A percentile compares a stretch with the other conserved stretches of the same genome.
Conservation (phyloP, 306 rosid genomes). For the Prunus mume region DNA sequence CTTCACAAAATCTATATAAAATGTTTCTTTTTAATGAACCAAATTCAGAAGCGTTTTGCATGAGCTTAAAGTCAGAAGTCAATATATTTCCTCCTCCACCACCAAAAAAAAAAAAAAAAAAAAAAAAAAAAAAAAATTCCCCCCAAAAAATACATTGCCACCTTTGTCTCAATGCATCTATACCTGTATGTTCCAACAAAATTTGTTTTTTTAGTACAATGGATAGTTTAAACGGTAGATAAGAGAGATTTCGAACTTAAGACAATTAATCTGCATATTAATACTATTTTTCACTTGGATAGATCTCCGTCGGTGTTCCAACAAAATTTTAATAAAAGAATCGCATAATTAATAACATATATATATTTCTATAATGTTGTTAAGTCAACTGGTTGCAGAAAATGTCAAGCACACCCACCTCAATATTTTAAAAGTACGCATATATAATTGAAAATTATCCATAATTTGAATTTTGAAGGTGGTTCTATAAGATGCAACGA, state of each 20-base stretch:
- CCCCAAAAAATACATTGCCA: no score
- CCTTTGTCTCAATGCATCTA: no score
- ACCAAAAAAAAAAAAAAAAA: no score
- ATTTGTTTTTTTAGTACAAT: no score
- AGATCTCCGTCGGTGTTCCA: not conserved
- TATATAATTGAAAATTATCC: not conserved
- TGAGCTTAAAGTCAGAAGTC: no score
- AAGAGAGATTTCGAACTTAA: fast-evolving
- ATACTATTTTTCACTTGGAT: fast-evolving
- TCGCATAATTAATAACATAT: not conserved
- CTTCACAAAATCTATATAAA: no score
- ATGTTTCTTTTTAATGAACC: no score
- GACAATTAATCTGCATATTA: fast-evolving
- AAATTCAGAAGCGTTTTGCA: no score
- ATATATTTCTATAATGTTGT: not conserved
- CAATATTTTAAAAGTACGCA: not conserved
- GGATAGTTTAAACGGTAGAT: fast-evolving
- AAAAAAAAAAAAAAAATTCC: no score
- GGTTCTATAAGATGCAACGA: not conserved
- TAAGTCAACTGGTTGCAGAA: not conserved
- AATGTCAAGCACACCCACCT: not conserved
- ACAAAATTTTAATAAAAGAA: not conserved
- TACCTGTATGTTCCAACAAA: no score
- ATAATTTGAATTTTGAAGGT: not conserved
- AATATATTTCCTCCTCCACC: no score